phyloP scores from a whole-genome alignment of 208 protist species.

The Tritrichomonas foetus region DNA sequence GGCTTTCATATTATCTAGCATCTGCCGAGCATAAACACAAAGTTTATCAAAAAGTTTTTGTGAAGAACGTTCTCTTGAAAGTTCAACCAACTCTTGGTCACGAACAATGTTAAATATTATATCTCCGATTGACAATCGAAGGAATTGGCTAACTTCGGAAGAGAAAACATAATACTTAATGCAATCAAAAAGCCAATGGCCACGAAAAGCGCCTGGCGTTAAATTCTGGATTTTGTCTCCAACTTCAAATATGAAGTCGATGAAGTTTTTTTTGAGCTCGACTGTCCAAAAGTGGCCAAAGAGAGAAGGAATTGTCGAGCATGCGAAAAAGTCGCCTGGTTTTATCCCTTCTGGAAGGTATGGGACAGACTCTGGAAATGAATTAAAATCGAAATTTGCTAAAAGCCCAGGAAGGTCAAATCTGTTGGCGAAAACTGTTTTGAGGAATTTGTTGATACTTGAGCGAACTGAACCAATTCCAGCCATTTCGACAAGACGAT shows the following conservation, averaged over 20 bases:
- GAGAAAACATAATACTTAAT: background rate
- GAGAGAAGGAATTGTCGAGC: background rate
- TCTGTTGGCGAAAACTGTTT: background rate
- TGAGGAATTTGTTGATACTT: background rate
- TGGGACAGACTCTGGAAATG: background rate
- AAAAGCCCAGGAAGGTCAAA: background rate
- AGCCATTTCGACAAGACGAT: background rate
- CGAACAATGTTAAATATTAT: background rate
- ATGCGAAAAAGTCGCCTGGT: background rate
- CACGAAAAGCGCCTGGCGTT: background rate
- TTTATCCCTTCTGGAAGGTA: background rate
- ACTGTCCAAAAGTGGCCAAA: background rate
- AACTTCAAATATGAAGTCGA: background rate
- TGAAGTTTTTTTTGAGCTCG: background rate
- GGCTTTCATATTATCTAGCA: background rate
- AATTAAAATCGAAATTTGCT: background rate
- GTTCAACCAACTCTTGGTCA: background rate
- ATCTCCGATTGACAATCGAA: background rate
- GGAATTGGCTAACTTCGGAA: background rate
- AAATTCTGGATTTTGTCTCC: background rate
- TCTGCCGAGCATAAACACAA: background rate
- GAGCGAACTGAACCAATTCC: background rate
- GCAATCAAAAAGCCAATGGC: slow-evolving; percentile 23
- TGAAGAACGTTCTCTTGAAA: background rate
- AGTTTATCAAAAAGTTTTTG: background rate